These are phyloP conservation scores for Diaporthe destruens DNA, from an alignment of 2,329 filamentous ascomycete species.

Conservation along the genomic window DNA sequence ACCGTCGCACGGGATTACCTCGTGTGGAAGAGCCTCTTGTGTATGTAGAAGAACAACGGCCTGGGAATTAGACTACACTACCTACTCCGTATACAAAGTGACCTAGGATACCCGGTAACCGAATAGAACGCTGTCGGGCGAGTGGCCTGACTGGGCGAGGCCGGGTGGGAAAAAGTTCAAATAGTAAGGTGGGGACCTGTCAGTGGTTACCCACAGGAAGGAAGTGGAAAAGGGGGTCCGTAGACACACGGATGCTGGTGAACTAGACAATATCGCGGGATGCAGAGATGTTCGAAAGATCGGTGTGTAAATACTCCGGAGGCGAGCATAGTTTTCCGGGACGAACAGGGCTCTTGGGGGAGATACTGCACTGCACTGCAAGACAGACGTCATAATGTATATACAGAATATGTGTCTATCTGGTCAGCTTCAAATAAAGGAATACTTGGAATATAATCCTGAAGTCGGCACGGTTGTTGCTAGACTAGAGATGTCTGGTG, in stretches of 20 bases:
- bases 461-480: background rate
- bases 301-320: background rate
- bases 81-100: no score
- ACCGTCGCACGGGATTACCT: no score
- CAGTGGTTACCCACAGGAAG: constrained; percentile 19
- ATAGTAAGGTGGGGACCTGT: constrained; percentile 1
- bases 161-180: background rate
- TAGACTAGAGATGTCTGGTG: background rate
- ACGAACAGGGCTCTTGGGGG: background rate
- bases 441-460: background rate
- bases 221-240: constrained; percentile 19
- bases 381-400: background rate
- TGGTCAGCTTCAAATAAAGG: background rate
- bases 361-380: background rate
- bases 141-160: constrained; percentile 9
- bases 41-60: no score
- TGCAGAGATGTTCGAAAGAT: constrained; percentile 6
- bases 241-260: background rate
- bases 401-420: background rate
- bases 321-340: no score
- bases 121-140: background rate
- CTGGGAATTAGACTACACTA: no score
- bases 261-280: background rate
- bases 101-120: no score
- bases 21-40: no score